Conservation (phyloP, 2,329 filamentous ascomycete genomes). For the Venturia pyrina region DNA sequence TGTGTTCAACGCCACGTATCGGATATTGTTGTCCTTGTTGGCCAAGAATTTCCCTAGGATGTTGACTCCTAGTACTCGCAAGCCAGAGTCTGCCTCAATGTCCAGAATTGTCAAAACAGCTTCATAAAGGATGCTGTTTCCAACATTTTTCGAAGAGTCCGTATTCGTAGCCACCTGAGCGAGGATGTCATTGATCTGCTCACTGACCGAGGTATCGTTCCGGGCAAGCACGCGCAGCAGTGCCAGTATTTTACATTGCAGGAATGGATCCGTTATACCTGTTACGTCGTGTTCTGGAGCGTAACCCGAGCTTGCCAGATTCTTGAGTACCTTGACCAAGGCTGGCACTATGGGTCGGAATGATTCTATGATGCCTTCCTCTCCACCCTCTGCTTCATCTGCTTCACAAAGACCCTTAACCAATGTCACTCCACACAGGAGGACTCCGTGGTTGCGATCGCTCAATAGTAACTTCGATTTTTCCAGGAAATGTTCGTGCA, state of each 20-base stretch:
- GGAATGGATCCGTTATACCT: slow-evolving; percentile 92
- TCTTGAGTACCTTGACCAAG: slow-evolving; percentile 83
- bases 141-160: slow-evolving; percentile 95
- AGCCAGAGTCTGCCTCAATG: slow-evolving; percentile 91
- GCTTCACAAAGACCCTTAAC: slow-evolving; percentile 90
- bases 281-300: slow-evolving; percentile 97
- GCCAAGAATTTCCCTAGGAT: slow-evolving; percentile 96
- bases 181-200: slow-evolving; percentile 97
- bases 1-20: slow-evolving; percentile 95
- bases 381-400: slow-evolving; percentile 85
- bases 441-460: slow-evolving; percentile 90
- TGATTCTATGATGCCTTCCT: slow-evolving; percentile 80
- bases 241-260: slow-evolving; percentile 92
- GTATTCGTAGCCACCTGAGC: slow-evolving; percentile 98
- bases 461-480: slow-evolving; percentile 82
- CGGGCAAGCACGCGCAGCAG: slow-evolving; percentile 77
- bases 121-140: slow-evolving; percentile 96
- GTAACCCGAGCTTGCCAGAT: slow-evolving; percentile 88
- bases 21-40: slow-evolving; percentile 99
- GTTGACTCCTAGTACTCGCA: slow-evolving; percentile 91
- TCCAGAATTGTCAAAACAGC: slow-evolving; percentile 94
- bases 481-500: slow-evolving; percentile 94
- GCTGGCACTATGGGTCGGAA: slow-evolving; percentile 79
- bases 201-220: slow-evolving; percentile 78
- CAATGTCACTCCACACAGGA: slow-evolving; percentile 84